These are phyloP conservation scores for Aspergillus fijiensis DNA, from an alignment of 2,329 filamentous ascomycete genomes.

Conservation along the genomic window DNA sequence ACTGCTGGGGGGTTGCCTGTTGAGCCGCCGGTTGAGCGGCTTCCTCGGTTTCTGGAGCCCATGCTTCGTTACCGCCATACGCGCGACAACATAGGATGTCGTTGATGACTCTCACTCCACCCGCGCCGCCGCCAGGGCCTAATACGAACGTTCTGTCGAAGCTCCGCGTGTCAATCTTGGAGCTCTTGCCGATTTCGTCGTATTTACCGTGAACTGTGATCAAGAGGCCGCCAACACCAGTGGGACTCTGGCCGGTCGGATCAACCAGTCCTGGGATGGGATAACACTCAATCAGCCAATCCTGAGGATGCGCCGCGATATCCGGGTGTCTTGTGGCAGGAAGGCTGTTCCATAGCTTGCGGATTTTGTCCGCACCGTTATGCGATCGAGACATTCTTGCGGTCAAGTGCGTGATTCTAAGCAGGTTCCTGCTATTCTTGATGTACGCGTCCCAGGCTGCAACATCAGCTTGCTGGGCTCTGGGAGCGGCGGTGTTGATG, in stretches of 20 bases:
- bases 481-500: conserved; percentile 63
- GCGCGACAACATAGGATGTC: conserved; percentile 75
- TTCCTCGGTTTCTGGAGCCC: conserved; percentile 42
- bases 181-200: conserved; percentile 63
- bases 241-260: conserved; percentile 59
- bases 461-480: conserved; percentile 50
- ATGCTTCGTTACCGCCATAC: conserved; percentile 59
- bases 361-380: conserved; percentile 64
- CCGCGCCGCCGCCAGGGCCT: conserved; percentile 67
- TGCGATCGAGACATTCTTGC: conserved; percentile 66
- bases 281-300: conserved; percentile 83
- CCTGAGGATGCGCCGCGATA: conserved; percentile 63
- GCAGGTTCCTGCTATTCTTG: conserved; percentile 74
- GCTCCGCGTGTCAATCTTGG: conserved; percentile 64
- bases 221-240: conserved; percentile 74
- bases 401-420: conserved; percentile 62
- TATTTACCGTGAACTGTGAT: conserved; percentile 82
- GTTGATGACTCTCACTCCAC: conserved; percentile 71
- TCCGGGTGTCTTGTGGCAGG: conserved; percentile 74
- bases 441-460: conserved; percentile 69
- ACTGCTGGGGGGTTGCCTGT: conserved; percentile 19
- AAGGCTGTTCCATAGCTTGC: conserved; percentile 66
- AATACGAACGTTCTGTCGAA: conserved; percentile 81
- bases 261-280: conserved; percentile 70
- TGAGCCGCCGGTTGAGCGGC: conserved; percentile 39